Evolutionary conservation across 495 filamentous ascomycete genomes (phyloP).

Genomic region (Xylaria cubensis): DNA sequence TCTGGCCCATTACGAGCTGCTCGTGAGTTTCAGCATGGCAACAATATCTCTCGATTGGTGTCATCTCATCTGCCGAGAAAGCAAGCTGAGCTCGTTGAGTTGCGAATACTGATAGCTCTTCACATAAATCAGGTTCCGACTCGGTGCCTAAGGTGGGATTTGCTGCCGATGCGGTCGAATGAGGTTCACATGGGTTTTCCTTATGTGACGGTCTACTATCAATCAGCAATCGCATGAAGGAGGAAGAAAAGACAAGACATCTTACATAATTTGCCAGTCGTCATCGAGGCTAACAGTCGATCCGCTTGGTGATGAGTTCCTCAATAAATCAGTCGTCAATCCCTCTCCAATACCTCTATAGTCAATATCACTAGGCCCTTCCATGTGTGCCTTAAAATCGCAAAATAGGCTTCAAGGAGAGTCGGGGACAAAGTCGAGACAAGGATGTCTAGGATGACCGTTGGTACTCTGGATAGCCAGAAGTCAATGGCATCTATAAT

Average conservation of each 20-base stretch:
- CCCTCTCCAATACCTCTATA: conserved; percentile 23
- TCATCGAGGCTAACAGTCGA: neutral
- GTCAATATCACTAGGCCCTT: conserved; percentile 8
- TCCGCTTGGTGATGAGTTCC: neutral
- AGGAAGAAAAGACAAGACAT: neutral
- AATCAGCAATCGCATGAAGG: neutral
- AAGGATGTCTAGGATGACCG: neutral
- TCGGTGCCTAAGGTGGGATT: neutral
- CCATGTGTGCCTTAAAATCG: conserved; percentile 2
- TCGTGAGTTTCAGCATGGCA: conserved; percentile 13
- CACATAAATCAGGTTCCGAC: neutral
- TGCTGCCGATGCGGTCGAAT: neutral
- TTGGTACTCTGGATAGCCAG: neutral
- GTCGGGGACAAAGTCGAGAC: neutral
- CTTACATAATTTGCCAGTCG: conserved; percentile 12
- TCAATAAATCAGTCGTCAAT: neutral
- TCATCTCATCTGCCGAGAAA: neutral
- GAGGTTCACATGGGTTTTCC: neutral
- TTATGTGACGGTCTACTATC: neutral
- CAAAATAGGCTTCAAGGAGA: neutral
- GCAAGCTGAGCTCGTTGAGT: neutral
- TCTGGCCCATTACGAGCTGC: conserved; percentile 17
- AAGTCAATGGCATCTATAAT: neutral
- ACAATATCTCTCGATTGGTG: conserved; percentile 24
- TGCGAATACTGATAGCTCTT: neutral